A percentile compares a stretch with the other conserved stretches of the same genome.
Evolutionary conservation across 2,329 filamentous ascomycete species (phyloP).

Genomic region (Colletotrichum sidae): DNA sequence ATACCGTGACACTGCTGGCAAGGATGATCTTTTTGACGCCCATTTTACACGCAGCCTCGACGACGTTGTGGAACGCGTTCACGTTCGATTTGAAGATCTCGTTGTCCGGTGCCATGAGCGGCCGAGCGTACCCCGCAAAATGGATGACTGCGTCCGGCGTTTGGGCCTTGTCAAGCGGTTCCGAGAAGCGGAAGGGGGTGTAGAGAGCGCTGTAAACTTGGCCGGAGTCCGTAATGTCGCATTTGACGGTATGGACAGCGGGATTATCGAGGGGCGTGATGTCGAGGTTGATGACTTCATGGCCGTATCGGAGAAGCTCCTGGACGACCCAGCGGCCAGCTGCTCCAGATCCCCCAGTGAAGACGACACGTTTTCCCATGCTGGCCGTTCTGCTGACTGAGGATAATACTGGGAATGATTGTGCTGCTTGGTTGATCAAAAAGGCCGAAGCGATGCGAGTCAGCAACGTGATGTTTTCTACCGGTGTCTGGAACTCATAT

Average conservation of each 20-base stretch:
- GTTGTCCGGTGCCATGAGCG: constrained; percentile 71
- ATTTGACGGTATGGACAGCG: constrained; percentile 48
- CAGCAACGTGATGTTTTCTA: no score
- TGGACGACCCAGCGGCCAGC: constrained; percentile 49
- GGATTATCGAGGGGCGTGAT: constrained; percentile 44
- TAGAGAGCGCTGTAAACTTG: constrained; percentile 52
- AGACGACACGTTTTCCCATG: constrained; percentile 44
- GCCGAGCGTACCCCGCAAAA: constrained; percentile 68
- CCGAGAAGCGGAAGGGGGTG: constrained; percentile 60
- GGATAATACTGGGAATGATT: no score
- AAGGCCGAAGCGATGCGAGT: no score
- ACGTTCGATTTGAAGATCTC: constrained; percentile 69
- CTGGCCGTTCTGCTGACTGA: not conserved
- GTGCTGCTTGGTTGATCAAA: no score
- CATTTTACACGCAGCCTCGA: constrained; percentile 72
- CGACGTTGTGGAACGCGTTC: constrained; percentile 68
- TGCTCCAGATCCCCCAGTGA: constrained; percentile 51
- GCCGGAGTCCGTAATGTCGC: constrained; percentile 49
- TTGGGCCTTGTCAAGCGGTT: constrained; percentile 45
- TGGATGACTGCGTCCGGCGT: constrained; percentile 72
- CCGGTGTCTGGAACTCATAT: no score
- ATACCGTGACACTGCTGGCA: constrained; percentile 69
- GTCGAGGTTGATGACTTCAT: constrained; percentile 51
- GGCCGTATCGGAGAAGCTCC: constrained; percentile 45
- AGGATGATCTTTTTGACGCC: constrained; percentile 72